A percentile compares a stretch with the other conserved stretches of the same genome.
phyloP scores from a whole-genome alignment of 441 rosid species.

The Populus hybrid region DNA sequence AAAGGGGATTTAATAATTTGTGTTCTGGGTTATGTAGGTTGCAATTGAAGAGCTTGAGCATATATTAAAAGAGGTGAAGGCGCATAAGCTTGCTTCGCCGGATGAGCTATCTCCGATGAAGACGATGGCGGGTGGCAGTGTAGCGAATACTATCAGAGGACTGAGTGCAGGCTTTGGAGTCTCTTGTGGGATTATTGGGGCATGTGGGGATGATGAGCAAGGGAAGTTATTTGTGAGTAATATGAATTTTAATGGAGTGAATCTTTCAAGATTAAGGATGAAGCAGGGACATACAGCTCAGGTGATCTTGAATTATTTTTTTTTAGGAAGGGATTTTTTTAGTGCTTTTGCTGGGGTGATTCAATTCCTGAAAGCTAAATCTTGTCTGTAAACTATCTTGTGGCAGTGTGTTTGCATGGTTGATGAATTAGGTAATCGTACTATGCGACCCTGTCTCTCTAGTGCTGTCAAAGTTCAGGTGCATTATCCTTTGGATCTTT shows the following conservation, averaged over 20 bases:
- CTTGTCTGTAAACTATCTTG: conserved; percentile 20
- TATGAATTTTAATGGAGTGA: conserved; percentile 73
- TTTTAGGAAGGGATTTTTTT: too few species aligned
- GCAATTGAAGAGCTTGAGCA: conserved; percentile 58
- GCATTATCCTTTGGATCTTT: conserved; percentile 9
- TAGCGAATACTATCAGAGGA: conserved; percentile 85
- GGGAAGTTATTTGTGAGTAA: conserved; percentile 60
- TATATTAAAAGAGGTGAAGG: conserved; percentile 57
- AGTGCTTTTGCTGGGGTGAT: neutral
- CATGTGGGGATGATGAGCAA: conserved; percentile 82
- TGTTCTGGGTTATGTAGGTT: conserved; percentile 34
- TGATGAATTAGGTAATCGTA: conserved; percentile 82
- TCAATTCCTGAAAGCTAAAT: conserved; percentile 16
- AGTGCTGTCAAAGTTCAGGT: conserved; percentile 94
- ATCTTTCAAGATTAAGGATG: conserved; percentile 64
- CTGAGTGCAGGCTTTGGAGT: too few species aligned
- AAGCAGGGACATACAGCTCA: conserved; percentile 89
- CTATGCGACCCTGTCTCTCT: conserved; percentile 91
- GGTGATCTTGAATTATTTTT: conserved; percentile 41
- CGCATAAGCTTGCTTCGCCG: conserved; percentile 38
- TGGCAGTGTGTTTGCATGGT: conserved; percentile 89
- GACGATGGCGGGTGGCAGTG: conserved; percentile 94
- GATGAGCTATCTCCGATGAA: conserved; percentile 37
- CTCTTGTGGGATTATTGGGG: too few species aligned
- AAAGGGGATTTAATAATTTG: neutral